A percentile compares a stretch with the other conserved stretches of the same genome.
Conservation (phyloP, 148 eudicot genomes). For the Fagopyrum esculentum region DNA sequence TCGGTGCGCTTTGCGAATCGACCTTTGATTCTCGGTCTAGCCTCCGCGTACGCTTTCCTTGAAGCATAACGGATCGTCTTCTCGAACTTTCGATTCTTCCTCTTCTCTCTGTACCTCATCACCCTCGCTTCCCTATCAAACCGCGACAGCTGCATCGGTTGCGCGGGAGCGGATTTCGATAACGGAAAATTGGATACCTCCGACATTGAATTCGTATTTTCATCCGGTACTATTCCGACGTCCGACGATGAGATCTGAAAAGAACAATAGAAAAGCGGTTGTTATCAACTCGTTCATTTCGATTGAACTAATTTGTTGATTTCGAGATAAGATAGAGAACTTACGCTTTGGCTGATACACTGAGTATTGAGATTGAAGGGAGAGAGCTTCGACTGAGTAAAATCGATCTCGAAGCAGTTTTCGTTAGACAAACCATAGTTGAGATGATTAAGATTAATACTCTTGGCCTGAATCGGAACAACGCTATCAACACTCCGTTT, state of each 20-base stretch:
- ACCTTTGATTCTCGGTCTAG: slow-evolving; percentile 83
- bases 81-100: slow-evolving; percentile 88
- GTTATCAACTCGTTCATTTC: no score
- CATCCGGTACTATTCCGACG: slow-evolving; percentile 84
- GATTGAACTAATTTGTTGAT: neutral
- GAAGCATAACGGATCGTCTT: slow-evolving; percentile 93
- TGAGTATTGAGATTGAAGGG: no score
- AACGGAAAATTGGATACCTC: slow-evolving; percentile 42
- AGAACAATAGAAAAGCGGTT: neutral
- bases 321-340: no score
- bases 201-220: slow-evolving; percentile 39
- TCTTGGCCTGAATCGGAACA: no score
- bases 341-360: no score
- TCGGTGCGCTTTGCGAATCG: slow-evolving; percentile 62
- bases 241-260: slow-evolving; percentile 80
- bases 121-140: slow-evolving; percentile 64
- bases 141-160: neutral
- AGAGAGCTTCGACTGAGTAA: no score
- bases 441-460: no score
- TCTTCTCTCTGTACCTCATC: slow-evolving; percentile 80
- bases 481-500: no score
- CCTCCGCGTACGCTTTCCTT: slow-evolving; percentile 87
- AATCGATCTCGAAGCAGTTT: no score
- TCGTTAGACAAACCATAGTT: no score
- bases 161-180: slow-evolving; percentile 14